A percentile compares a stretch with the other conserved stretches of the same genome.
Conservation (phyloP, 805 yeast genomes). For the Yarrowia sp. region DNA sequence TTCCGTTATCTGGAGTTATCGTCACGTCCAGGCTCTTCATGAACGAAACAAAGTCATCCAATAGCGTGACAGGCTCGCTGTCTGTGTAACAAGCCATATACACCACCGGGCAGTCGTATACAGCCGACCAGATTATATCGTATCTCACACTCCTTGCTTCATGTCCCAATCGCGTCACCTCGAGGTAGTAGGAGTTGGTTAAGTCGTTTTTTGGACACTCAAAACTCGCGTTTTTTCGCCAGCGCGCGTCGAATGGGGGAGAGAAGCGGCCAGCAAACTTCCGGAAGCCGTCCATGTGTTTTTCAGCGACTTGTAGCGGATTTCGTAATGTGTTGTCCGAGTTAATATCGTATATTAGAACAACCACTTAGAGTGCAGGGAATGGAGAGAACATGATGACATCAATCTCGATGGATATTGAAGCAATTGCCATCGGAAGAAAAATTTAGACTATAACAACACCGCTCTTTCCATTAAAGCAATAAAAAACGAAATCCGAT, state of each 20-base stretch:
- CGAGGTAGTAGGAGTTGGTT: neutral
- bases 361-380: slow-evolving; percentile 14
- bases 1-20: neutral
- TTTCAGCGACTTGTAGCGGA: too few relatives aligned
- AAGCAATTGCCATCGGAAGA: neutral
- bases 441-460: neutral
- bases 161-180: neutral
- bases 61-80: neutral
- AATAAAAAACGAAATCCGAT: neutral
- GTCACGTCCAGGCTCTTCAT: neutral
- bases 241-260: neutral
- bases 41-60: neutral
- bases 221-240: neutral
- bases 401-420: neutral
- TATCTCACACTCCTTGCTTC: neutral
- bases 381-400: neutral
- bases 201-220: neutral
- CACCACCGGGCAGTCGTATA: slow-evolving; percentile 10
- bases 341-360: neutral
- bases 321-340: neutral
- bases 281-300: neutral
- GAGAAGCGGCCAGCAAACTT: neutral
- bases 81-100: slow-evolving; percentile 2
- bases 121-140: neutral
- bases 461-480: too few relatives aligned